These are phyloP conservation scores for Linnemannia zychae DNA, from an alignment of 192 early-diverging fungal genomes.

Conservation along the genomic window DNA sequence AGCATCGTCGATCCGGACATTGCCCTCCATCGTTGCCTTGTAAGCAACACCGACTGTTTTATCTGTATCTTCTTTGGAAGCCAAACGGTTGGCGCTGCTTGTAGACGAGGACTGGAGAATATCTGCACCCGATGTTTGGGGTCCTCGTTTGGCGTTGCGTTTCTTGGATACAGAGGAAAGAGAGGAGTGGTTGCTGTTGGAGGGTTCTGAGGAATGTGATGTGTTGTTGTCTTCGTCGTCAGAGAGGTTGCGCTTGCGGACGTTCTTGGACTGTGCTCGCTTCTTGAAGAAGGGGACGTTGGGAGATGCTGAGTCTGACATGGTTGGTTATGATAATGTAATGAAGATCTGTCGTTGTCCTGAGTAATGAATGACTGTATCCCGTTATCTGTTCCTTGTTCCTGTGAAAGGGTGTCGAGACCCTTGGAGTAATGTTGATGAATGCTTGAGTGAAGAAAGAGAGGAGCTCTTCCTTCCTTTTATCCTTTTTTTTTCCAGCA, in stretches of 20 bases:
- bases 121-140: constrained; percentile 39
- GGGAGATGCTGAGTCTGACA: constrained; percentile 32
- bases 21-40: constrained; percentile 55
- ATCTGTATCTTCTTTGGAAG: constrained; percentile 50
- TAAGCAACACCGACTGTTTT: constrained; percentile 43
- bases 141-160: constrained; percentile 47
- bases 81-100: constrained; percentile 58
- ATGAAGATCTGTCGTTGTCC: not conserved
- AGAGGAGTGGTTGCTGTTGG: constrained; percentile 30
- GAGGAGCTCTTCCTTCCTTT: not conserved
- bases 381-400: not conserved
- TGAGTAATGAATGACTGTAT: not conserved
- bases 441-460: not conserved
- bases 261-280: constrained; percentile 62
- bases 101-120: constrained; percentile 59
- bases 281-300: constrained; percentile 73
- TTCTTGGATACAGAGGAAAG: constrained; percentile 63
- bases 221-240: constrained; percentile 56
- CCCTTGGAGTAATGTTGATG: not conserved
- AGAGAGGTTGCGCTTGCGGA: constrained; percentile 65
- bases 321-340: not conserved
- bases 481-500: not conserved
- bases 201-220: constrained; percentile 58
- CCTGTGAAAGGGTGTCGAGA: not conserved
- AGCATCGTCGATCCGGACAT: constrained; percentile 45